Conservation (phyloP, 2,329 filamentous ascomycete genomes). For the Penicillium corylophilum region DNA sequence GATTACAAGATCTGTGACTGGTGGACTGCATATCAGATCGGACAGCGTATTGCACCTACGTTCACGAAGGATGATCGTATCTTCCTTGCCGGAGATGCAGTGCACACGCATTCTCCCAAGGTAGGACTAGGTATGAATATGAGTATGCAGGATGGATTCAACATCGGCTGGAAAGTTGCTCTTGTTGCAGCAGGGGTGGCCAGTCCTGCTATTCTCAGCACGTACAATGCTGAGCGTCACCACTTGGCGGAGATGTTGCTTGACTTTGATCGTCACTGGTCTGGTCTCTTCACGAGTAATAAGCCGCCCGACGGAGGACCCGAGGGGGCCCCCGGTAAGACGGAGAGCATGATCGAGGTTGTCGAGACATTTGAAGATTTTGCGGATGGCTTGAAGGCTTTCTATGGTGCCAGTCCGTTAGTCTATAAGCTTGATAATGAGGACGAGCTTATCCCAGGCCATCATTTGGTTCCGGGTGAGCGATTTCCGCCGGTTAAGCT, state of each 20-base stretch:
- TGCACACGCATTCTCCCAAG: conserved; percentile 26
- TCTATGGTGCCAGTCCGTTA: conserved; percentile 16
- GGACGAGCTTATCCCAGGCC: not conserved
- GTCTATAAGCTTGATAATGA: conserved; percentile 11
- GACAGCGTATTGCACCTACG: conserved; percentile 19
- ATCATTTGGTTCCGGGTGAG: conserved; percentile 15
- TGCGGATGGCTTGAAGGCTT: conserved; percentile 17
- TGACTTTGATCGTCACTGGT: conserved; percentile 55
- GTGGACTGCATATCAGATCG: conserved; percentile 26
- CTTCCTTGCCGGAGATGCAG: conserved; percentile 24
- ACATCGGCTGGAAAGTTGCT: conserved; percentile 58
- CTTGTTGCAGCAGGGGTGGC: conserved; percentile 46
- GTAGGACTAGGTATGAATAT: conserved; percentile 26
- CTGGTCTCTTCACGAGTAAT: conserved; percentile 14
- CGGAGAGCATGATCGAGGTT: conserved; percentile 16
- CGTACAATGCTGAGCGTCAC: conserved; percentile 56
- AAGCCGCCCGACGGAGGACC: not conserved
- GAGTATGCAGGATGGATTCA: conserved; percentile 55
- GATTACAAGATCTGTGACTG: conserved; percentile 20
- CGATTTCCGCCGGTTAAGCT: conserved; percentile 13
- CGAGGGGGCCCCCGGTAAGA: conserved; percentile 4
- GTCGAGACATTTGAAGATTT: conserved; percentile 20
- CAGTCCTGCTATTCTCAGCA: conserved; percentile 46
- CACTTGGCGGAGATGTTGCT: conserved; percentile 67
- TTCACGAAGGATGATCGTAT: conserved; percentile 16